These are phyloP conservation scores for Starmerella khaoyaiensis DNA, from an alignment of 805 yeast genomes.

Conservation along the genomic window DNA sequence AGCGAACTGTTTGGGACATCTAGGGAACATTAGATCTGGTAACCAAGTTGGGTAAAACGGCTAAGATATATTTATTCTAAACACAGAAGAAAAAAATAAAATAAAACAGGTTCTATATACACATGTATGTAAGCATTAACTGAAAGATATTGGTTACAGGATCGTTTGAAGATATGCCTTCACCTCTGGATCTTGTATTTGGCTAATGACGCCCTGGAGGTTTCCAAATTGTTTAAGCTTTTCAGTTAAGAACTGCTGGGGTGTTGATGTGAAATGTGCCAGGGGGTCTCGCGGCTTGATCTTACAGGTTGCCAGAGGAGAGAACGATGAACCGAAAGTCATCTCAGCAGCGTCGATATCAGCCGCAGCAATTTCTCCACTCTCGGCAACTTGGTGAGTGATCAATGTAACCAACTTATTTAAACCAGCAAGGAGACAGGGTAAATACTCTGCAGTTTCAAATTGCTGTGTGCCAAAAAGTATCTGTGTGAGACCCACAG, in stretches of 20 bases:
- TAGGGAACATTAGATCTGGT: constrained; percentile 24
- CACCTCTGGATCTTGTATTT: background rate
- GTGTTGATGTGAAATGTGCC: constrained; percentile 32
- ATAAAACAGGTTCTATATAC: background rate
- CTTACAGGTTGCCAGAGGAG: constrained; percentile 54
- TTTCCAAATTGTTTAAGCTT: constrained; percentile 6
- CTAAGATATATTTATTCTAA: constrained; percentile 42
- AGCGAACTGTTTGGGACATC: constrained; percentile 47
- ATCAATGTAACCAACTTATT: constrained; percentile 34
- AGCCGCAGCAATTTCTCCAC: constrained; percentile 21
- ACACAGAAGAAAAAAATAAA: background rate
- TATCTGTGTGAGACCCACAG: constrained; percentile 38
- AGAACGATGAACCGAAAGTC: constrained; percentile 77
- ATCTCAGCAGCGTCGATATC: constrained; percentile 49
- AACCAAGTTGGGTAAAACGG: constrained; percentile 25
- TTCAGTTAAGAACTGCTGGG: constrained; percentile 21
- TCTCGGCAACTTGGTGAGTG: constrained; percentile 32
- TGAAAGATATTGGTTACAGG: background rate
- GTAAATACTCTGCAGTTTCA: constrained; percentile 34
- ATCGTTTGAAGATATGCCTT: background rate
- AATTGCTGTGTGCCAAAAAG: constrained; percentile 30
- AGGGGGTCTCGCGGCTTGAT: constrained; percentile 59
- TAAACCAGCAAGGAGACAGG: constrained; percentile 34
- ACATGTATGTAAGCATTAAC: background rate
- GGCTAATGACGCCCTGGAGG: background rate